Evolutionary conservation across 208 protist genomes (phyloP), one percentile per base, ranked within the genome.

Genomic region (Phytomonas serpens): DNA sequence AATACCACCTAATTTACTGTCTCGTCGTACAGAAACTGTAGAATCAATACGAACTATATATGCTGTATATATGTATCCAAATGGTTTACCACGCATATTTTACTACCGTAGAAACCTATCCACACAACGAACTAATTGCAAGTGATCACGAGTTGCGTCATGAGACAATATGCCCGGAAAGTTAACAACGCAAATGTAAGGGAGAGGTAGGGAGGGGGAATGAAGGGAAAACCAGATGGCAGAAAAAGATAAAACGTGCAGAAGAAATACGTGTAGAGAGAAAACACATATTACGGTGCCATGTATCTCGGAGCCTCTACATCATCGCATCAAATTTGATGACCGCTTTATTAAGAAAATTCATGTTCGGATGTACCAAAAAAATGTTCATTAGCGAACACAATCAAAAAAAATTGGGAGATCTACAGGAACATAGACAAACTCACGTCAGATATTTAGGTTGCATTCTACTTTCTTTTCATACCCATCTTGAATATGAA

Each of bases 201-300:
- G 75, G 71, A 1, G 47, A 6, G 19, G 6, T 57, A 73, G 68
- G 36, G 74, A 74, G 4, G 42, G 14, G 14, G 14, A 52, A 16
- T n/a, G 61, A 63, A 65, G 52, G 33, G 31, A 32, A 16, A 62
- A 27, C 69, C 7, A 33, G 32, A 4, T 36, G 34, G 34, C 6
- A 6, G 34, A 36, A 36, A 36, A 36, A 6, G 34, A 6, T 36
- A 68, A 65, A 62, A 38, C 57, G 38, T 40, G 30, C n/a, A 29
- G 31, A 40, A 61, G 42, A 52, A 31, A 57, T 42, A 31, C 47
- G 19, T 64, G 32, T 37, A 66, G 62, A 7, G 64, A 62, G 1
- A 67, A 36, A 14, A 52, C 52, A 38, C 31, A 52, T 29, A 67
- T 38, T 61, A 33, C 29, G 2, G 23, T 23, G 47, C 47, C 47